Conservation (phyloP, 2,329 filamentous ascomycete species). For the Cadophora sp. region DNA sequence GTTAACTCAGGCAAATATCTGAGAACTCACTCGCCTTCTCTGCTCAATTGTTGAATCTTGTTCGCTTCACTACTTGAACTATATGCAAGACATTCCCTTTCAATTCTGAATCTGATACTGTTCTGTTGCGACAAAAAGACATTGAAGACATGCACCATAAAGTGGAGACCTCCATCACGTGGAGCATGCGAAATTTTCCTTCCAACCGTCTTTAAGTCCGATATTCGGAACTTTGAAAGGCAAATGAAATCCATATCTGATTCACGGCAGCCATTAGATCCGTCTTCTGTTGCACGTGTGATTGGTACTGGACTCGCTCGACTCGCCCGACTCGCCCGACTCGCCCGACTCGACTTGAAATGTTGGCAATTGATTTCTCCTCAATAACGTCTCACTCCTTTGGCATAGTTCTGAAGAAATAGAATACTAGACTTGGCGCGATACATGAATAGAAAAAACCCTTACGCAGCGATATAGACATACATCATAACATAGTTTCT, state of each 20-base stretch:
- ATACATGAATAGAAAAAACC: neutral
- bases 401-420: neutral
- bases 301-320: neutral
- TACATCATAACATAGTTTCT: neutral
- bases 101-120: too few relatives aligned
- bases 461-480: neutral
- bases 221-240: neutral
- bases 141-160: neutral
- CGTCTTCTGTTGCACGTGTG: slow-evolving; percentile 9
- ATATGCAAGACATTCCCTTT: too few relatives aligned
- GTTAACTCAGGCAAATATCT: too few relatives aligned
- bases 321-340: too few relatives aligned
- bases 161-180: neutral
- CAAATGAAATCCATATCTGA: neutral
- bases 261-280: slow-evolving; percentile 2
- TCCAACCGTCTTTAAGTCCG: neutral
- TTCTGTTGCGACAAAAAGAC: neutral
- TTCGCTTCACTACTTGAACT: too few relatives aligned
- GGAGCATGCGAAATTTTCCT: neutral
- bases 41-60: too few relatives aligned
- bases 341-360: neutral
- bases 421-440: neutral
- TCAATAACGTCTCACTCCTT: slow-evolving; percentile 4
- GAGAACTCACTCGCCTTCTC: too few relatives aligned
- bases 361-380: neutral